Evolutionary conservation across 1,139 yeast species (phyloP).

Genomic region (Geotrichum klebahnii): DNA sequence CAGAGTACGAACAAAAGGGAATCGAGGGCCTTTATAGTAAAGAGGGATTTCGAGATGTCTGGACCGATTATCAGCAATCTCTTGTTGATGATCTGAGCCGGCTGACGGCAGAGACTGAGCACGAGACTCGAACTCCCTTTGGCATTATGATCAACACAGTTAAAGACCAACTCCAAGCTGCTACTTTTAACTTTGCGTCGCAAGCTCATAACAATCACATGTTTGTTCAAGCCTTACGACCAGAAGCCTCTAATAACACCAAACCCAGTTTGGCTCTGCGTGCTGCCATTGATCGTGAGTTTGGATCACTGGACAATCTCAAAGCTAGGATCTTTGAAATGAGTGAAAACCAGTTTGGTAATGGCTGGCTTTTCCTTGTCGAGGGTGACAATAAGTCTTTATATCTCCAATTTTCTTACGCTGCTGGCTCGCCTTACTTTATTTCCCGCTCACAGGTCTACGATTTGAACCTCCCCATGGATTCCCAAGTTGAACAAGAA

Average conservation of each 20-base stretch:
- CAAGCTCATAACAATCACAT: constrained; percentile 92
- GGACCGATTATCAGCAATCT: constrained; percentile 75
- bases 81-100: constrained; percentile 67
- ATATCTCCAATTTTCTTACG: constrained; percentile 58
- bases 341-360: constrained; percentile 57
- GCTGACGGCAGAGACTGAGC: constrained; percentile 62
- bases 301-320: constrained; percentile 51
- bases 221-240: constrained; percentile 63
- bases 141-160: constrained; percentile 73
- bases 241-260: constrained; percentile 29
- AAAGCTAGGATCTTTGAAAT: constrained; percentile 51
- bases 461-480: constrained; percentile 72
- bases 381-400: constrained; percentile 68
- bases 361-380: constrained; percentile 87
- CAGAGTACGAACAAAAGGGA: constrained; percentile 47
- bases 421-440: constrained; percentile 89
- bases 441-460: constrained; percentile 68
- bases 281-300: constrained; percentile 38
- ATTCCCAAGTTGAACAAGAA: constrained; percentile 39
- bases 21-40: constrained; percentile 69
- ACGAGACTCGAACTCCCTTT: constrained; percentile 74
- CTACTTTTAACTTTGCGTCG: constrained; percentile 80
- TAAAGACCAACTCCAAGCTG: constrained; percentile 62
- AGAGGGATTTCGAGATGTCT: constrained; percentile 64
- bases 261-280: constrained; percentile 36